Conservation (phyloP, 2,329 filamentous ascomycete species). For the Botrytis fragariae region DNA sequence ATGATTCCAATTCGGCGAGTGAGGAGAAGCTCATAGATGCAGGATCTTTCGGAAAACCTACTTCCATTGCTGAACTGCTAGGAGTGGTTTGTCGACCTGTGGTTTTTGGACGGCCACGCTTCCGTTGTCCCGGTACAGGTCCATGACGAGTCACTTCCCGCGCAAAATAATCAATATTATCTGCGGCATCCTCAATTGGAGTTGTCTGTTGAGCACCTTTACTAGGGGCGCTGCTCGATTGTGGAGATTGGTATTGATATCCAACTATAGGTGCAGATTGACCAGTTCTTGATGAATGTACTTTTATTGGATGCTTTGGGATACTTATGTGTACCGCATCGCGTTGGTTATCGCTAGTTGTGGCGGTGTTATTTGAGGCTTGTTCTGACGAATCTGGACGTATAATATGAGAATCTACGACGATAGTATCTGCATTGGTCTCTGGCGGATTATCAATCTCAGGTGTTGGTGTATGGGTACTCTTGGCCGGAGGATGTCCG, state of each 20-base stretch:
- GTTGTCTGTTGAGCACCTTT: background rate
- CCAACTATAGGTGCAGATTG: background rate
- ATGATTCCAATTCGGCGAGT: conserved; percentile 6
- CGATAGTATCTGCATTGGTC: background rate
- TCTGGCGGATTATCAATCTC: background rate
- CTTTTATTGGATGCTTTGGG: background rate
- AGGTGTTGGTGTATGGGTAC: background rate
- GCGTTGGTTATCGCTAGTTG: background rate
- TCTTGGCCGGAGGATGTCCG: background rate
- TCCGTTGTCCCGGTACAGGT: background rate
- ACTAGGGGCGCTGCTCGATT: background rate
- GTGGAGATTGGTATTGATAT: background rate
- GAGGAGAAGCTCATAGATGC: conserved; percentile 2
- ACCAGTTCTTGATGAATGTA: background rate
- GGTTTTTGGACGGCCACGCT: conserved; percentile 1
- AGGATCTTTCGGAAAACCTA: background rate
- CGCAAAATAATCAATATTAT: conserved; percentile 10
- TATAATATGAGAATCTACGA: background rate
- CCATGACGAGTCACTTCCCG: background rate
- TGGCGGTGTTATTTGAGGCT: background rate
- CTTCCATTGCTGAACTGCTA: background rate
- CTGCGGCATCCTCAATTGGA: background rate
- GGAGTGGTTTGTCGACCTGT: background rate
- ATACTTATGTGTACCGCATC: background rate
- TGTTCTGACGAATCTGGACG: background rate